These are phyloP conservation scores for Boletus fagicola DNA, from an alignment of 768 basidiomycete species.

Conservation along the genomic window DNA sequence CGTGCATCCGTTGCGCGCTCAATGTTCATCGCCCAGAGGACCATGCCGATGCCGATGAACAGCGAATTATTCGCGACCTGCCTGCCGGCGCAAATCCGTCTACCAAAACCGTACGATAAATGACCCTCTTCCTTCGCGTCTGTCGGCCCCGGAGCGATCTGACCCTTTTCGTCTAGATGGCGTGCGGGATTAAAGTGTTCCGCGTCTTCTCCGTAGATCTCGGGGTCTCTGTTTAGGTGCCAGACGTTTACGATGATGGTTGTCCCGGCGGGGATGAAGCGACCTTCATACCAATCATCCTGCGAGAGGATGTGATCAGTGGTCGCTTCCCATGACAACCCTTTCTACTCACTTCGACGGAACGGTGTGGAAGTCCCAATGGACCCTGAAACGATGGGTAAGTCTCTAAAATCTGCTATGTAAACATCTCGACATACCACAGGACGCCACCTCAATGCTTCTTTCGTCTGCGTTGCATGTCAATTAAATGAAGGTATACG, in stretches of 20 bases:
- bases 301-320: constrained; percentile 4
- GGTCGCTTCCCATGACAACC: neutral
- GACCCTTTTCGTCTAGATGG: constrained; percentile 2
- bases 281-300: constrained; percentile 24
- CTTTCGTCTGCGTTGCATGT: neutral
- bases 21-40: constrained; percentile 29
- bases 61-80: constrained; percentile 35
- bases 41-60: constrained; percentile 34
- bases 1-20: constrained; percentile 4
- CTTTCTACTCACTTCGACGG: neutral
- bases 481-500: neutral
- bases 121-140: constrained; percentile 18
- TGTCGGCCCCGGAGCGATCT: neutral
- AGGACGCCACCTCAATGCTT: constrained; percentile 11
- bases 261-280: constrained; percentile 24
- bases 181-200: constrained; percentile 41
- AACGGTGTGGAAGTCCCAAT: constrained; percentile 4
- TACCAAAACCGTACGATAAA: constrained; percentile 8
- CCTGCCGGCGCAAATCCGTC: constrained; percentile 33
- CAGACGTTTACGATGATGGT: constrained; percentile 13
- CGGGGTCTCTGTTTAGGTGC: constrained; percentile 38
- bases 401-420: neutral
- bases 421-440: neutral
- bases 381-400: neutral
- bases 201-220: constrained; percentile 47